Evolutionary conservation across 2,329 filamentous ascomycete genomes (phyloP).

Genomic region (Didymella sp.): DNA sequence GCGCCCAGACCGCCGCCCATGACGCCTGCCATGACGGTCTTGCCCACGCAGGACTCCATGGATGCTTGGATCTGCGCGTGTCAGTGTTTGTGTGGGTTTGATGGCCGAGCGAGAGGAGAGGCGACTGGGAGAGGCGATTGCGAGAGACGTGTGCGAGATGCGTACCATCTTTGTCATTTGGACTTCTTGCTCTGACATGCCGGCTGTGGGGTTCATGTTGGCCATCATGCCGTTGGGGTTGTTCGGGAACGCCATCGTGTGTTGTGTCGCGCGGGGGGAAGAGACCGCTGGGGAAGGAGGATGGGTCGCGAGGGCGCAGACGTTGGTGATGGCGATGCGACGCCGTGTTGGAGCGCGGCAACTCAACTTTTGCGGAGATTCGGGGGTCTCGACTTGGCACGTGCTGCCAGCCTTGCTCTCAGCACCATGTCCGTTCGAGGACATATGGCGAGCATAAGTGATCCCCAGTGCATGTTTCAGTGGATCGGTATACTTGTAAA

Average conservation of each 20-base stretch:
- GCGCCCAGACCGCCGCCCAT: constrained; percentile 96
- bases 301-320: neutral
- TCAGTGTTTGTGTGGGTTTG: constrained; percentile 9
- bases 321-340: constrained; percentile 6
- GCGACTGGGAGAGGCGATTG: too few relatives aligned
- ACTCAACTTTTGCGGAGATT: constrained; percentile 46
- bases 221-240: constrained; percentile 33
- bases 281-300: neutral
- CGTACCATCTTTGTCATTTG: constrained; percentile 58
- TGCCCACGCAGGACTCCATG: constrained; percentile 92
- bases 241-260: constrained; percentile 45
- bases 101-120: too few relatives aligned
- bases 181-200: constrained; percentile 55
- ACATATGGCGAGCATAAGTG: neutral
- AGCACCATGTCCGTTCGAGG: neutral
- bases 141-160: neutral
- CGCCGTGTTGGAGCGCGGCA: constrained; percentile 10
- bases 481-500: neutral
- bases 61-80: constrained; percentile 71
- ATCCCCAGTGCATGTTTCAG: neutral
- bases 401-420: constrained; percentile 11
- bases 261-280: neutral
- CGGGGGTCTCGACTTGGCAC: constrained; percentile 38
- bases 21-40: constrained; percentile 86
- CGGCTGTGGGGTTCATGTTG: constrained; percentile 45